Conservation (phyloP, 148 eudicot species). For the Diospyros lotus region DNA sequence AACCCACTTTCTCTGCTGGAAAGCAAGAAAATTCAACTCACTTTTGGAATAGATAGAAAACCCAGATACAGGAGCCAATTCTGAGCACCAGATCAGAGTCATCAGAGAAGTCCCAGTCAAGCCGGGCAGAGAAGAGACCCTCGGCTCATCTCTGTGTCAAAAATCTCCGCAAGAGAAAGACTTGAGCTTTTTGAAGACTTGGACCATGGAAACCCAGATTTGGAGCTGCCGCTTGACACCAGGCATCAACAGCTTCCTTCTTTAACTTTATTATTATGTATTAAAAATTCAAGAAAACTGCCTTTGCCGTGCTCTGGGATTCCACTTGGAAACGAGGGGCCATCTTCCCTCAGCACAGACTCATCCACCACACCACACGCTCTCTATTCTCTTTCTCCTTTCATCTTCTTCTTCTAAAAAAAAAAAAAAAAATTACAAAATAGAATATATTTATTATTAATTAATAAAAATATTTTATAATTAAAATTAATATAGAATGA, state of each 20-base stretch:
- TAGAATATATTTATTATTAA: too few species aligned
- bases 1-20: slow-evolving; percentile 8
- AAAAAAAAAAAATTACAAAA: too few species aligned
- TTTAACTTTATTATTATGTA: background rate
- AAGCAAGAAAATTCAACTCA: slow-evolving; percentile 12
- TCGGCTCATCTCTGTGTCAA: slow-evolving; percentile 10
- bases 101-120: slow-evolving; percentile 15
- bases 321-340: too few species aligned
- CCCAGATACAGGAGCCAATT: slow-evolving; percentile 20
- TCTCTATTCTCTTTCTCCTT: too few species aligned
- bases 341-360: too few species aligned
- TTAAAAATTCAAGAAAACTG: background rate
- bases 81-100: slow-evolving; percentile 11
- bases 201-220: slow-evolving; percentile 10
- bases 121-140: slow-evolving; percentile 13
- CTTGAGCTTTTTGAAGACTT: slow-evolving; percentile 22
- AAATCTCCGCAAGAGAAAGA: slow-evolving; percentile 16
- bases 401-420: too few species aligned
- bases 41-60: slow-evolving; percentile 14
- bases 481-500: too few species aligned
- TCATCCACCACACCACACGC: too few species aligned
- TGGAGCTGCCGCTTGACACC: background rate
- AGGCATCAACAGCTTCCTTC: background rate
- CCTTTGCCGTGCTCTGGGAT: background rate
- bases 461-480: too few species aligned